Conservation (phyloP, 257 asterid genomes). For the Solanum piurae region DNA sequence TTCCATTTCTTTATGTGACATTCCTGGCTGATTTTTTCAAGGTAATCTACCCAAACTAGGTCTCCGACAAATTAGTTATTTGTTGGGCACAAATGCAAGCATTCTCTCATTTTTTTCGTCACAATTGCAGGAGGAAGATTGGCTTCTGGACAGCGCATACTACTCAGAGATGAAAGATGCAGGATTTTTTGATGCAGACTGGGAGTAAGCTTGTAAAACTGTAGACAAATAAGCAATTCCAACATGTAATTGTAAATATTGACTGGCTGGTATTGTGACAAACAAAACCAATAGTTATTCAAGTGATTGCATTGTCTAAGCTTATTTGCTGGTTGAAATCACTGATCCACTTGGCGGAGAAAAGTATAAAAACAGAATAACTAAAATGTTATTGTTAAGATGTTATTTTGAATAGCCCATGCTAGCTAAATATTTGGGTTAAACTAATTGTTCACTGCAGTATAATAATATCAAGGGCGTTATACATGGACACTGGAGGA, state of each 20-base stretch:
- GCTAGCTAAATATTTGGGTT: neutral
- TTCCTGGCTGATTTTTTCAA: conserved; percentile 76
- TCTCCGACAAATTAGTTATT: neutral
- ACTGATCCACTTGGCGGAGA: neutral
- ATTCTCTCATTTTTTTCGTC: neutral
- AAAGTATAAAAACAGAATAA: neutral
- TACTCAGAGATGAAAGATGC: conserved; percentile 95
- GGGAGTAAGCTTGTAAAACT: conserved; percentile 39
- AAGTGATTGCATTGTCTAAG: neutral
- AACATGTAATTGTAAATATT: neutral
- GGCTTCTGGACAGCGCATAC: conserved; percentile 80
- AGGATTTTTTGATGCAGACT: conserved; percentile 70
- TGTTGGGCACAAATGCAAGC: neutral
- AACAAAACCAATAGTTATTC: neutral
- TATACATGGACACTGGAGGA: neutral
- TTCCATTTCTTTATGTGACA: conserved; percentile 52
- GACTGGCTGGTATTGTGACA: neutral
- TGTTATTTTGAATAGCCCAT: neutral
- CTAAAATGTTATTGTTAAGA: neutral
- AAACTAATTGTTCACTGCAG: neutral
- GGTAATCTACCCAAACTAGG: conserved; percentile 29
- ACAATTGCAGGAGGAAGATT: conserved; percentile 69
- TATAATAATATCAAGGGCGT: neutral
- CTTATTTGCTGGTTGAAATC: neutral
- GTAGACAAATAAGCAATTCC: neutral